Evolutionary conservation across 78 protist genomes (phyloP).

Genomic region (Cavenderia fasciculata): DNA sequence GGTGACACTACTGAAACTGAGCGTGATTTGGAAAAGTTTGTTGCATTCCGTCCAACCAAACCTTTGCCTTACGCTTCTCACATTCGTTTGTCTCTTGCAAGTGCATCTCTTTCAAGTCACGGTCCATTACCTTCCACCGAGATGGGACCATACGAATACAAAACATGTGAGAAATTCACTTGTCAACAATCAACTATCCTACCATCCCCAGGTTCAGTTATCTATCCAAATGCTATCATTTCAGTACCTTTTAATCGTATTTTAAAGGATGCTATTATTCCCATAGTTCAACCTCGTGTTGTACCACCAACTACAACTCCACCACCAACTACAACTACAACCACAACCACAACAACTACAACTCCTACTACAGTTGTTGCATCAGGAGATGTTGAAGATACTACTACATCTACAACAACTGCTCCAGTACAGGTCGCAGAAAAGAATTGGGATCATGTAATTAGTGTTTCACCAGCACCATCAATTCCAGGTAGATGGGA

Average conservation of each 20-base stretch:
- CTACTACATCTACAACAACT: neutral
- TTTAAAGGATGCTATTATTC: no score
- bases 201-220: no score
- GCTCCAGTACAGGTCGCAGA: no score
- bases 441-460: no score
- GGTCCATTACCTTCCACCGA: neutral
- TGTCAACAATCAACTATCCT: neutral
- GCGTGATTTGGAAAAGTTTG: neutral
- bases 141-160: neutral
- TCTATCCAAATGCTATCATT: no score
- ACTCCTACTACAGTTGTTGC: neutral
- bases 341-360: slow-evolving; percentile 15
- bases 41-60: slow-evolving; percentile 19
- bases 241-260: no score
- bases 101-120: neutral
- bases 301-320: slow-evolving; percentile 7
- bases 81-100: neutral
- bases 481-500: no score
- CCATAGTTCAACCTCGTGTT: neutral
- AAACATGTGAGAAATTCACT: neutral
- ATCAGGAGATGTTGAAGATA: neutral
- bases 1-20: neutral
- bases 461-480: no score
- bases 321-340: neutral
- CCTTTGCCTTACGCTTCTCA: slow-evolving; percentile 16